phyloP scores from a whole-genome alignment of 1,139 yeast species.

The Debaryomyces sp. region DNA sequence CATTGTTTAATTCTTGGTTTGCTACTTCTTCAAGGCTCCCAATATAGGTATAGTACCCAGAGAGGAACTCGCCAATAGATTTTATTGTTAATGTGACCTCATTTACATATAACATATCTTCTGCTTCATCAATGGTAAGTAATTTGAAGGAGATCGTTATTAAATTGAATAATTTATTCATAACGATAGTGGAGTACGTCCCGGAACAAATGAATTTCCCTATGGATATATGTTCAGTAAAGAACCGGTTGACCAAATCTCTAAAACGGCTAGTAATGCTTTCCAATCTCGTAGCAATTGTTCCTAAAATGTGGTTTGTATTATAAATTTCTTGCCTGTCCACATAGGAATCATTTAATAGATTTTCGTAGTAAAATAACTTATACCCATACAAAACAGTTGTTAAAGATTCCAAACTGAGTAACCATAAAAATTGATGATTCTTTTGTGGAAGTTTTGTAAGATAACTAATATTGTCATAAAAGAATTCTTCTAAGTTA shows the following conservation, averaged over 20 bases:
- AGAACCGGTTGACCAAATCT: constrained; percentile 8
- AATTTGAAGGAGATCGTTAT: constrained; percentile 18
- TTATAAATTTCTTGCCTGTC: constrained; percentile 2
- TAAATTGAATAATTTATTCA: constrained; percentile 10
- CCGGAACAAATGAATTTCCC: constrained; percentile 9
- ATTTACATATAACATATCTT: constrained; percentile 13
- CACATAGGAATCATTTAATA: constrained; percentile 9
- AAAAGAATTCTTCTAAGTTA: constrained; percentile 23
- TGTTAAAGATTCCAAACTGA: constrained; percentile 16
- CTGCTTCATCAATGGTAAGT: constrained; percentile 19
- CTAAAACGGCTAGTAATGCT: constrained; percentile 16
- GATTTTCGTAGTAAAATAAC: constrained; percentile 12
- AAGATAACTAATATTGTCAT: constrained; percentile 18
- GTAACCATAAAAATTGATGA: constrained; percentile 26
- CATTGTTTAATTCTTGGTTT: constrained; percentile 6
- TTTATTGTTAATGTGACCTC: constrained; percentile 8
- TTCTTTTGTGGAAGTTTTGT: constrained; percentile 13
- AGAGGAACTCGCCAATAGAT: constrained; percentile 13
- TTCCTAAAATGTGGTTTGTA: not conserved
- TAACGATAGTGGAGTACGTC: constrained; percentile 7
- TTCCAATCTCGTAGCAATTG: constrained; percentile 13
- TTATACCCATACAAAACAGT: constrained; percentile 15
- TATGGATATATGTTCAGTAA: constrained; percentile 1
- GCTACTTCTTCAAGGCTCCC: constrained; percentile 6
- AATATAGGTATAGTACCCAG: constrained; percentile 9